Percentiles rank a stretch among this genome's conserved stretches.
phyloP scores from a whole-genome alignment of 257 asterid genomes.

The Solanum clarkiae region DNA sequence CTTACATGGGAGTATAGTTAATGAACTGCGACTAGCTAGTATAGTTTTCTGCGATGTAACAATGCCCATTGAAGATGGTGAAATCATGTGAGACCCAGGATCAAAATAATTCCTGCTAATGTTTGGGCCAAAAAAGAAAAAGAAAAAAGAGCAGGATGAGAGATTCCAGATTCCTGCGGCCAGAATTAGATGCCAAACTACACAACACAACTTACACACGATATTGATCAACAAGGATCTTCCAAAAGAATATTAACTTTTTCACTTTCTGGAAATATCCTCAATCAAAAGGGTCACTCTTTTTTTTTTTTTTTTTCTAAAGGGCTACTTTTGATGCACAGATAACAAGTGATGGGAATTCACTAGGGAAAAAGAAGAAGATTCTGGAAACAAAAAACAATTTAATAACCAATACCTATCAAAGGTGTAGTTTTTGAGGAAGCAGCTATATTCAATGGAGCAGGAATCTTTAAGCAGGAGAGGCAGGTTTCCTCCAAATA shows the following conservation, averaged over 20 bases:
- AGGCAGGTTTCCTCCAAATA: slow-evolving; percentile 14
- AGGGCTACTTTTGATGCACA: neutral
- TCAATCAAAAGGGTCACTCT: neutral
- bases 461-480: slow-evolving; percentile 18
- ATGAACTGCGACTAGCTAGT: neutral
- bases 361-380: neutral
- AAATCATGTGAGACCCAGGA: neutral
- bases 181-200: slow-evolving; percentile 38
- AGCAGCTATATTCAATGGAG: slow-evolving; percentile 13
- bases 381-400: neutral
- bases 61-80: neutral
- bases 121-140: neutral
- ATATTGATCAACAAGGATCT: neutral
- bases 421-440: neutral
- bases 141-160: neutral
- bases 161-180: slow-evolving; percentile 7
- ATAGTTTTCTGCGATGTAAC: neutral
- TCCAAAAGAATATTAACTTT: neutral
- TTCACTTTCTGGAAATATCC: neutral
- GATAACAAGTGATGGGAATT: neutral
- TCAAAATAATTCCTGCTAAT: neutral
- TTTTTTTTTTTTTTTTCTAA: neutral
- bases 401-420: neutral
- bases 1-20: neutral
- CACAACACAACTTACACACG: slow-evolving; percentile 10